A percentile compares a stretch with the other conserved stretches of the same genome.
phyloP scores from a whole-genome alignment of 371 early-diverging fungal genomes.

The Rhizopus sp. region DNA sequence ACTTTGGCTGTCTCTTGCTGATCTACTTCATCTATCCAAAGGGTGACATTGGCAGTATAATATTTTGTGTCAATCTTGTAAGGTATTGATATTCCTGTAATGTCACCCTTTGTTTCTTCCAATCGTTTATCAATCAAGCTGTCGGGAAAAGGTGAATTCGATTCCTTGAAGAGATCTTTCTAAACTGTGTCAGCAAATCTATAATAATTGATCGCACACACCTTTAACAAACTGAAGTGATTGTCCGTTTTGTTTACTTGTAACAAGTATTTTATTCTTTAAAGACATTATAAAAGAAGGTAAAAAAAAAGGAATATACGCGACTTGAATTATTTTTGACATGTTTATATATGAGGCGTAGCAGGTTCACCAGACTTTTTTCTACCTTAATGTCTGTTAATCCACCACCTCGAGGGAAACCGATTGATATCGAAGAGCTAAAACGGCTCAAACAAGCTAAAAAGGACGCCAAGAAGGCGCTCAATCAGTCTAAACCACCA shows the following conservation, averaged over 20 bases:
- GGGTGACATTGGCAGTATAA: constrained; percentile 67
- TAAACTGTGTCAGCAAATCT: too few species aligned
- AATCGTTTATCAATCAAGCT: constrained; percentile 25
- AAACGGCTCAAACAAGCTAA: constrained; percentile 18
- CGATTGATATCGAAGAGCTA: constrained; percentile 20
- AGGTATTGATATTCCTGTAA: constrained; percentile 59
- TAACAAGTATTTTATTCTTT: constrained; percentile 60
- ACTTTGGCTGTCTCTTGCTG: constrained; percentile 44
- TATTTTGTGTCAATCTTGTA: constrained; percentile 72
- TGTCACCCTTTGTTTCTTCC: constrained; percentile 33
- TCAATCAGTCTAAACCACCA: constrained; percentile 8
- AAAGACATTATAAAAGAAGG: neutral
- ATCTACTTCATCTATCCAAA: constrained; percentile 68
- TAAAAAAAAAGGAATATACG: neutral
- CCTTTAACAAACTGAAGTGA: constrained; percentile 57
- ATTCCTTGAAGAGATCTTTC: constrained; percentile 31
- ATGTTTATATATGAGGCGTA: neutral
- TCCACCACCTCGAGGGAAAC: neutral
- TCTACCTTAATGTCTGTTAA: neutral
- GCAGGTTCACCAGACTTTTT: neutral
- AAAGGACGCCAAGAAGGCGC: constrained; percentile 19
- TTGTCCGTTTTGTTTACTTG: constrained; percentile 49
- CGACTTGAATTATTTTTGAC: neutral
- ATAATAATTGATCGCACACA: constrained; percentile 12
- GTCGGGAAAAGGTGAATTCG: constrained; percentile 27